Evolutionary conservation across 495 filamentous ascomycete genomes (phyloP).

Genomic region (Coniosporium apollinis): DNA sequence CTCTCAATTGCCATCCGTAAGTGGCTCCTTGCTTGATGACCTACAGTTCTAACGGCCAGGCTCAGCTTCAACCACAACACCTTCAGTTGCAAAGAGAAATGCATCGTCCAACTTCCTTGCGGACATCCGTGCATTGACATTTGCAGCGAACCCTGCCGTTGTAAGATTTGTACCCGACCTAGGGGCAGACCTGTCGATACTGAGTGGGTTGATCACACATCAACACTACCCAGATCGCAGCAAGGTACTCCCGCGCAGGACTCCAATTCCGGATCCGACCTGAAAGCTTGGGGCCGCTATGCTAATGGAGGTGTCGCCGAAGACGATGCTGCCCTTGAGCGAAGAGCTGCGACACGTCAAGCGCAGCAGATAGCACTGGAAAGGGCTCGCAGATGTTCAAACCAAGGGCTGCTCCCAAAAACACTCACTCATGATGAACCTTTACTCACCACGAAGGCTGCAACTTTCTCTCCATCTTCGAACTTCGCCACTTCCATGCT

Average conservation of each 20-base stretch:
- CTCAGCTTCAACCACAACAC: conserved; percentile 7
- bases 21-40: conserved; percentile 1
- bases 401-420: too few relatives aligned
- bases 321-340: too few relatives aligned
- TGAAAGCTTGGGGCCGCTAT: not conserved
- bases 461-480: too few relatives aligned
- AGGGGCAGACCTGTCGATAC: not conserved
- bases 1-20: conserved; percentile 32
- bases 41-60: not conserved
- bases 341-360: too few relatives aligned
- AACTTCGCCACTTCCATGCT: too few relatives aligned
- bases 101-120: conserved; percentile 3
- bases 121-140: conserved; percentile 9
- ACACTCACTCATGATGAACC: too few relatives aligned
- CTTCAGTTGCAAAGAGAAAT: conserved; percentile 6
- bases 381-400: too few relatives aligned
- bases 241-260: too few relatives aligned
- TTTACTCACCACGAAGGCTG: too few relatives aligned
- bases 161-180: conserved; percentile 7
- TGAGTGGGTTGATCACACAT: not conserved
- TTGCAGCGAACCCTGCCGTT: conserved; percentile 14
- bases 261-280: not conserved
- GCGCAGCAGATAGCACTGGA: too few relatives aligned
- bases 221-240: too few relatives aligned
- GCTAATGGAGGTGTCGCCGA: not conserved